Evolutionary conservation across 257 asterid genomes (phyloP), one percentile per base, ranked within the genome.

Genomic region (Solanum paucissectum): DNA sequence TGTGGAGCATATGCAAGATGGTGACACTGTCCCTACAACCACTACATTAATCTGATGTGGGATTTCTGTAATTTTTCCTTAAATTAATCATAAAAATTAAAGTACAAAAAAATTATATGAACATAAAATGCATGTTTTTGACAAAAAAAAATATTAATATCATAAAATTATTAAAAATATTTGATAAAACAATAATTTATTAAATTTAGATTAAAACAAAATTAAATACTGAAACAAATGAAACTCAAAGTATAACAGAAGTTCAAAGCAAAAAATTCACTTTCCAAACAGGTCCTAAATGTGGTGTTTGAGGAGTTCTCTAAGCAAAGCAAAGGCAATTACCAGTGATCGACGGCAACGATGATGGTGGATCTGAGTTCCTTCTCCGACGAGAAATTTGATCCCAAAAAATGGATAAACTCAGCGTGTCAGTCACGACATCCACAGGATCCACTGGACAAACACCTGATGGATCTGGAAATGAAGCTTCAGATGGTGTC

Each of bases 401-500:
- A 97, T 52, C 96, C 99, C 7, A 96, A 97, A 91, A 94, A 92
- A 92, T 97, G 99, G 99, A 96, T 97, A 88, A 97, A 97, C 87
- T 93, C 90, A n/a, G 92, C 95, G 42, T 95, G 94, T 33, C 97
- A 94, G 90, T 94, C 98, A 88, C 92, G 95, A 73, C 97, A 96
- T 82, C 95, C 98, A 23, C 98, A 96, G 94, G 99, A 96, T 83
- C 96, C 98, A 23, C 87, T 96, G 46, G 99, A 95, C 89, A 97
- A 96, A 92, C 98, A 96, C 89, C 86, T 97, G 86, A 94, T 95
- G 92, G 99, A 97, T 95, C 98, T 96, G 90, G 99, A 97, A 89
- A 96, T 96, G 99, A 97, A 95, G 95, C 97, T 97, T 87, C 99
- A 96, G 90, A 94, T 97, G 98, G 90, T 90, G 46, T 97, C 98